Conservation (phyloP, 1,284 basidiomycete species). For the Ustilago tritici region DNA sequence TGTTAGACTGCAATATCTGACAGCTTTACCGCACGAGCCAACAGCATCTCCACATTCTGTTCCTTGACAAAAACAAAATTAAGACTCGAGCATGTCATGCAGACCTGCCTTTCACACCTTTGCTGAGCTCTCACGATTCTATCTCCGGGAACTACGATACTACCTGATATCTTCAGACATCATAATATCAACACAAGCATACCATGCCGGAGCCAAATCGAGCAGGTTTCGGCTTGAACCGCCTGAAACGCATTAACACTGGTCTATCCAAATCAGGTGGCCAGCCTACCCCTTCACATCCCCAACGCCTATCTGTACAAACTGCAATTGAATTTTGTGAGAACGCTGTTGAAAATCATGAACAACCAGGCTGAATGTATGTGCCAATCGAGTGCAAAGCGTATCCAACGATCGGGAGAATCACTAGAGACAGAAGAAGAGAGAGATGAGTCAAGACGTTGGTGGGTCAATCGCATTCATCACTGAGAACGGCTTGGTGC, state of each 20-base stretch:
- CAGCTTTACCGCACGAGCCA: background rate
- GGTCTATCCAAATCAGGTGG: constrained; percentile 15
- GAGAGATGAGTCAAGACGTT: background rate
- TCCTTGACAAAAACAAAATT: background rate
- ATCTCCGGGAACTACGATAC: too few relatives aligned
- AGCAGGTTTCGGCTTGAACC: background rate
- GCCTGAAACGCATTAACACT: constrained; percentile 33
- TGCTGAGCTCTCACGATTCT: background rate
- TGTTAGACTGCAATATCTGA: background rate
- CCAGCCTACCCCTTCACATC: constrained; percentile 37
- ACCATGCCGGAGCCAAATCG: constrained; percentile 14
- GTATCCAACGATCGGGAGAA: background rate
- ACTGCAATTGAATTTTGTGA: background rate
- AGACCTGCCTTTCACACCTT: constrained; percentile 6
- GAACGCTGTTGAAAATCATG: background rate
- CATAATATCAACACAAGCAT: background rate
- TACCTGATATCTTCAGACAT: background rate
- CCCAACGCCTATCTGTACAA: constrained; percentile 34
- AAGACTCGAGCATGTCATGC: constrained; percentile 6
- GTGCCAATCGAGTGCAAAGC: background rate
- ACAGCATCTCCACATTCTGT: background rate
- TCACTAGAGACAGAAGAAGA: background rate
- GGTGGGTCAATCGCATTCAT: constrained; percentile 1
- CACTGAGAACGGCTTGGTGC: background rate
- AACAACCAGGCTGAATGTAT: background rate